A percentile compares a stretch with the other conserved stretches of the same genome.
These are phyloP conservation scores for Olyra latifolia DNA, from an alignment of 176 grass and related monocot species.

Conservation along the genomic window DNA sequence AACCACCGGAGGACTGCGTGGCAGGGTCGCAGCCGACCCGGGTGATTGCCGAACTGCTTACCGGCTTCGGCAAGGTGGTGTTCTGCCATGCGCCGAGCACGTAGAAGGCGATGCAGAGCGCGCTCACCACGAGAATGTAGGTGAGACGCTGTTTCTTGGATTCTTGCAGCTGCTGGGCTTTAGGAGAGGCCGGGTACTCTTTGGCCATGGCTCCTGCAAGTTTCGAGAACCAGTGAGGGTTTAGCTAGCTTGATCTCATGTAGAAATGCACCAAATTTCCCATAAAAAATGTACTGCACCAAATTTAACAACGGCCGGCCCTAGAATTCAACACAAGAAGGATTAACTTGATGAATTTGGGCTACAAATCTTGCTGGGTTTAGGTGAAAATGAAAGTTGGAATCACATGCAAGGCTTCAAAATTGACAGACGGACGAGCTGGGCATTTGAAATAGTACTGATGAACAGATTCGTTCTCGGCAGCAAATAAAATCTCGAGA, in stretches of 20 bases:
- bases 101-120: constrained; percentile 83
- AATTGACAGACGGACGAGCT: constrained; percentile 4
- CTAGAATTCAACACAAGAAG: not conserved
- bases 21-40: constrained; percentile 37
- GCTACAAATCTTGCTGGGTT: not conserved
- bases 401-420: not conserved
- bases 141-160: constrained; percentile 79
- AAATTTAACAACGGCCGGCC: not conserved
- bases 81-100: constrained; percentile 90
- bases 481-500: not conserved
- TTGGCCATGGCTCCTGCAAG: constrained; percentile 79
- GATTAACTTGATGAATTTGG: not conserved
- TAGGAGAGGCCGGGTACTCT: constrained; percentile 73
- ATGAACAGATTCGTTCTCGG: not conserved
- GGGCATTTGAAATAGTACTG: not conserved
- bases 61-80: constrained; percentile 42
- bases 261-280: too few relatives aligned
- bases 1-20: constrained; percentile 15
- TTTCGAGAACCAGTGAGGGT: constrained; percentile 35
- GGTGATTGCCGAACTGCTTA: constrained; percentile 32
- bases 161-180: constrained; percentile 65
- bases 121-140: constrained; percentile 61
- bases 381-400: not conserved
- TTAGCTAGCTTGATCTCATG: not conserved
- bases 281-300: too few relatives aligned